Evolutionary conservation across 768 basidiomycete genomes (phyloP).

Genomic region (Lactarius quietus): DNA sequence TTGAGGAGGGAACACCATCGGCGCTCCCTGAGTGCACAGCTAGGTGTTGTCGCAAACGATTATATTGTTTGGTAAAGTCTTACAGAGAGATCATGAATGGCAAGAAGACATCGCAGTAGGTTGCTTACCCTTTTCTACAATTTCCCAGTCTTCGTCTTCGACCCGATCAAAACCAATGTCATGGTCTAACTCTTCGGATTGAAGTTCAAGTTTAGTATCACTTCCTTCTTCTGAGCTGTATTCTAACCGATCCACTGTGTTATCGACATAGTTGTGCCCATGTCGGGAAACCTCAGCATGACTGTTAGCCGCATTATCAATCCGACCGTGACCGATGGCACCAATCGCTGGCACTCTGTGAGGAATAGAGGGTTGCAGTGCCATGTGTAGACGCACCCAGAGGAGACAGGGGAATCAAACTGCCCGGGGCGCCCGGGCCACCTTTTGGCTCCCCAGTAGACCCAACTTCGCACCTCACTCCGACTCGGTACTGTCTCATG

Average conservation of each 20-base stretch:
- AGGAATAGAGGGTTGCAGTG: neutral
- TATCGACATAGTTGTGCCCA: conserved; percentile 36
- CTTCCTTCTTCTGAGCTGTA: conserved; percentile 38
- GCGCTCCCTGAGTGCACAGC: conserved; percentile 75
- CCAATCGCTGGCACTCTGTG: conserved; percentile 18
- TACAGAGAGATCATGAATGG: conserved; percentile 12
- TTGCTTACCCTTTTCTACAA: conserved; percentile 69
- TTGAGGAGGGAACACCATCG: conserved; percentile 52
- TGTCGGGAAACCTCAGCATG: conserved; percentile 28
- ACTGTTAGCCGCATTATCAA: conserved; percentile 54
- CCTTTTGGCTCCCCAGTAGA: too few relatives aligned
- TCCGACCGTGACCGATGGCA: conserved; percentile 50
- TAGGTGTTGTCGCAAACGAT: conserved; percentile 88
- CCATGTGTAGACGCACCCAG: neutral
- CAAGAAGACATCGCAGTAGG: conserved; percentile 1
- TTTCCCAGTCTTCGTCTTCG: conserved; percentile 88
- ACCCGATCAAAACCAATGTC: conserved; percentile 45
- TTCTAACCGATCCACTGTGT: conserved; percentile 32
- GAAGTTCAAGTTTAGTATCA: conserved; percentile 32
- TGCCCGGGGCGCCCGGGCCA: neutral
- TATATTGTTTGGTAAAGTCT: conserved; percentile 99
- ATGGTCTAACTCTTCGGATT: conserved; percentile 39
- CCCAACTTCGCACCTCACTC: too few relatives aligned
- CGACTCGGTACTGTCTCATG: neutral
- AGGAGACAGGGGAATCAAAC: too few relatives aligned